Conservation (phyloP, 176 grass and related monocot genomes). For the Themeda triandra region DNA sequence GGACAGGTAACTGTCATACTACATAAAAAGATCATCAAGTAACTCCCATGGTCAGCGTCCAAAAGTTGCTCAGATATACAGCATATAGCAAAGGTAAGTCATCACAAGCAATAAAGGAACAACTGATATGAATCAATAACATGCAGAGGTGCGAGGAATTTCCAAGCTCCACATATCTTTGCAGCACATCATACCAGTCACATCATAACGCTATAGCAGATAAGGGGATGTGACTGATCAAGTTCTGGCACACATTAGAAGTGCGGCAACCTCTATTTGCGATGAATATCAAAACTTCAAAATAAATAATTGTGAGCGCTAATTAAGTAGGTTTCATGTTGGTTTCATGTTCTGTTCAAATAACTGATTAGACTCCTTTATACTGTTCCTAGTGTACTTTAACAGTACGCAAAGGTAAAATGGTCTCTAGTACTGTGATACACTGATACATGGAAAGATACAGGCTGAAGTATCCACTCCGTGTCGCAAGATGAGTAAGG, state of each 20-base stretch:
- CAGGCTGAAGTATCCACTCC: neutral
- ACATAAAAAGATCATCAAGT: constrained; percentile 34
- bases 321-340: neutral
- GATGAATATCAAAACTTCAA: neutral
- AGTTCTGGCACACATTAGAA: neutral
- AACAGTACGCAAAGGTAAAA: neutral
- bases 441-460: neutral
- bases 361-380: neutral
- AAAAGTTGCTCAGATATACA: constrained; percentile 16
- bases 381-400: constrained; percentile 9
- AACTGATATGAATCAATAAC: neutral
- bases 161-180: neutral
- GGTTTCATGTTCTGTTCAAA: constrained; percentile 1
- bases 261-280: neutral
- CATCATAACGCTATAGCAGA: neutral
- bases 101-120: constrained; percentile 7
- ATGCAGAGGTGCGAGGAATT: constrained; percentile 3
- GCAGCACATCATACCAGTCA: constrained; percentile 5
- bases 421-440: neutral
- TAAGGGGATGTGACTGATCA: constrained; percentile 1
- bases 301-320: constrained; percentile 10
- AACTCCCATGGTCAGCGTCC: neutral
- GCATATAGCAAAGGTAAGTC: constrained; percentile 9
- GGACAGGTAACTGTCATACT: constrained; percentile 96
- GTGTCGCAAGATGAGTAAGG: neutral